Evolutionary conservation across 441 rosid species (phyloP), one percentile per base, ranked within the genome.

Genomic region (Bruguiera hainesii): DNA sequence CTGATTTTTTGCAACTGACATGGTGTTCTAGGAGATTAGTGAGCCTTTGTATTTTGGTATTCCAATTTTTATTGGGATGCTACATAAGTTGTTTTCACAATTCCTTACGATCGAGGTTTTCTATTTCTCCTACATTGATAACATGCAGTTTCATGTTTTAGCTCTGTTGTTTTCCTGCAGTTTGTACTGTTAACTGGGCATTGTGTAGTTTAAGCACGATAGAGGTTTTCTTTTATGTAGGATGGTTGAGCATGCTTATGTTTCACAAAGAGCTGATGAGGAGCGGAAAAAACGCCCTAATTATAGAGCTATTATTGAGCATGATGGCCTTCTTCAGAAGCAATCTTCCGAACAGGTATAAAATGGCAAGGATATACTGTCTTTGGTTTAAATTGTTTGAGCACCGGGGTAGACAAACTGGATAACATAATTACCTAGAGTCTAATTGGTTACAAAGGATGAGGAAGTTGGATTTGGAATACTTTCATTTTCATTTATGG

Each of bases 251-350:
- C 90, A 79, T 82, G 77, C 68, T 71, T 73, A 73, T 79, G 37
- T 85, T 55, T 80, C 90, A 39, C 83, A 77, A 66, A 84, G 76
- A 80, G 97, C 97, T 63, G 80, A 81, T 65, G 90, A 84, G 57
- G 95, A 87, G 85, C 83, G 96, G 51, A 83, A 76, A 51, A 80
- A 68, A 48, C 90, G 88, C 30, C 66, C 84, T 25, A 69, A 75
- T 75, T 95, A 88, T 74, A 83, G 78, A 59, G 81, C 93, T 68
- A 87, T 91, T 67, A 89, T 92, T 73, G 98, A 92, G 28, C 99
- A 95, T 71, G 99, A 95, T 79, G 94, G 99, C 63, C 86, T 87
- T 73, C 99, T 91, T 2, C 77, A 83, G 72, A 91, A 80, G 57
- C 81, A 64, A 25, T 70, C 76, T 65, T 77, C 79, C 48, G 76